Percentiles rank a stretch among this genome's conserved stretches.
phyloP scores from a whole-genome alignment of 331 rosid species.

The Stylosanthes scabra region DNA sequence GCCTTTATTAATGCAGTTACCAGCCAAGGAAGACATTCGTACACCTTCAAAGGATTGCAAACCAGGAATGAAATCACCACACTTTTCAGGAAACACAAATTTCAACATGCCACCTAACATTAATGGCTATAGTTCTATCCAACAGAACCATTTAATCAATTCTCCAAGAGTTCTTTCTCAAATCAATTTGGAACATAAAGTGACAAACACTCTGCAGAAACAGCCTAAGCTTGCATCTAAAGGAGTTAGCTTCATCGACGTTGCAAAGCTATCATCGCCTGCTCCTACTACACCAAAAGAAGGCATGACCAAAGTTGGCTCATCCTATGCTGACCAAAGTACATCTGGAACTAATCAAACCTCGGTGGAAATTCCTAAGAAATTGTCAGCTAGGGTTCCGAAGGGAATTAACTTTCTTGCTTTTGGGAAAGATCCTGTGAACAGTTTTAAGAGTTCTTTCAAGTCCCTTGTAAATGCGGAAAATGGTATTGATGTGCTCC shows the following conservation, averaged over 20 bases:
- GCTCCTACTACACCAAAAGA: slow-evolving; percentile 42
- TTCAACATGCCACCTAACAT: slow-evolving; percentile 43
- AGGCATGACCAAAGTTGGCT: slow-evolving; percentile 36
- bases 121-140: slow-evolving; percentile 34
- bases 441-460: slow-evolving; percentile 33
- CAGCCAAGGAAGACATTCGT: slow-evolving; percentile 51
- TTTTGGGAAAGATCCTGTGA: slow-evolving; percentile 53
- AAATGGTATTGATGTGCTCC: slow-evolving; percentile 25
- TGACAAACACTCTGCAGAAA: slow-evolving; percentile 35
- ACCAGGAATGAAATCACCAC: slow-evolving; percentile 50
- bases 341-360: slow-evolving; percentile 36
- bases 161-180: slow-evolving; percentile 40
- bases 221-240: slow-evolving; percentile 44
- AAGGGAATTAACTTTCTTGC: slow-evolving; percentile 61
- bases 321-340: slow-evolving; percentile 34
- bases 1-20: slow-evolving; percentile 48
- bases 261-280: slow-evolving; percentile 40
- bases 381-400: slow-evolving; percentile 35
- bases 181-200: slow-evolving; percentile 39
- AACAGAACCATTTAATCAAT: slow-evolving; percentile 38
- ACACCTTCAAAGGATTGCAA: slow-evolving; percentile 43
- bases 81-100: slow-evolving; percentile 38
- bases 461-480: slow-evolving; percentile 34
- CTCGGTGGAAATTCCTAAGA: slow-evolving; percentile 28
- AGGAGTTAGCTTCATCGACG: slow-evolving; percentile 63